Base-by-base conservation (phyloP, 2,329 filamentous ascomycete genomes). In the Fusarium napiforme region DNA sequence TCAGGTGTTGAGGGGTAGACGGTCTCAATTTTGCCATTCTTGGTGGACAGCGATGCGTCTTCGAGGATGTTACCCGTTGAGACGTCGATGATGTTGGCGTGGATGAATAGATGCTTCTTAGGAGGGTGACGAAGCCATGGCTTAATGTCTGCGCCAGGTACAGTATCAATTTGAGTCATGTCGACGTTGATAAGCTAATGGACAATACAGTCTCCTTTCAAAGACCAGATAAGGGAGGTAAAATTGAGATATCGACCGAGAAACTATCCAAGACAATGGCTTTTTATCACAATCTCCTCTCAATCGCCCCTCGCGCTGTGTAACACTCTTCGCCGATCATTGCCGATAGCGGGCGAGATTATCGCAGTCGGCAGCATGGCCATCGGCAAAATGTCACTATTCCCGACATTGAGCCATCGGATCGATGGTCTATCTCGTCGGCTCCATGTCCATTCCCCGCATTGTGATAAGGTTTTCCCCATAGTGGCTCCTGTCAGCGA, bases 81-180 rank as follows among this genome's bases (percentile, higher is more conserved):
- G 2, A 60, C 57, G 5, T 55, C 36, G 5, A 60, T 55, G 5
- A 60, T 42, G 46, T 60, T 60, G 57, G 46, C 46, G 18, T 60
- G 46, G 4, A 60, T 40, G n/a, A 60, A 60, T 7, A 60, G 36
- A 11, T 60, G 46, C 8, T 39, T 60, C 26, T 55, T 26, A 4
- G 57, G 34, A 16, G 57, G 57, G 6, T 60, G 45, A 26, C 57
- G 57, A 40, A 60, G 57, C 57, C 57, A 60, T 11, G 57, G 57
- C 28, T 55, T 55, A n/a, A 60, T 55, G 36, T 60, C 57, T 40
- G 57, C 21, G 7, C 57, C 57, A 6, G 36, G 57, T 3, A 60
- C 57, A 18, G 46, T 60, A 19, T 60, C 57, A 2, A 60, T 2
- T 55, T 42, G 57, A 32, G 57, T 55, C 57, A 60, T 60, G 26